A percentile compares a stretch with the other conserved stretches of the same genome.
These are phyloP conservation scores for Colletotrichum somersetense DNA, from an alignment of 2,329 filamentous ascomycete species.

Conservation along the genomic window DNA sequence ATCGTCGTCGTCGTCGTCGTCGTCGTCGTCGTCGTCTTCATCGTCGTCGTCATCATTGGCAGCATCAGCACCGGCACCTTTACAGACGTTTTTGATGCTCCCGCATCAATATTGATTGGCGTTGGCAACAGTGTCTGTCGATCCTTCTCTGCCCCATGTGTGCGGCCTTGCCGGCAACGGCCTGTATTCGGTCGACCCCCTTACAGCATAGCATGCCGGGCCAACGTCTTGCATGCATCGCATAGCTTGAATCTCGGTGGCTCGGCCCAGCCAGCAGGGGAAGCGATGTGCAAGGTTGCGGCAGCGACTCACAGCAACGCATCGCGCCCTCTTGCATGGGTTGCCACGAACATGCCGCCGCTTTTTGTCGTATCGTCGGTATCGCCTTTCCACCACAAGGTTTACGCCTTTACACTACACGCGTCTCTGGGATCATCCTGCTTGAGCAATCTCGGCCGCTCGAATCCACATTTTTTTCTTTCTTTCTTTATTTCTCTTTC, in stretches of 20 bases:
- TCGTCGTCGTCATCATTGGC: constrained; percentile 9
- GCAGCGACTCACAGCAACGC: constrained; percentile 4
- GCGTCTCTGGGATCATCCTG: constrained; percentile 27
- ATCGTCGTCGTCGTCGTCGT: neutral
- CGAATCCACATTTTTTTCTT: constrained; percentile 11
- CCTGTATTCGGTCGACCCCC: constrained; percentile 13
- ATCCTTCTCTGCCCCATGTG: neutral
- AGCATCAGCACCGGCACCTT: neutral
- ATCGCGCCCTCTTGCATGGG: neutral
- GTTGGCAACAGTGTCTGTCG: constrained; percentile 28
- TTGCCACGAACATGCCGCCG: constrained; percentile 12
- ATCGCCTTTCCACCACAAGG: constrained; percentile 8
- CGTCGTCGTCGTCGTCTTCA: neutral
- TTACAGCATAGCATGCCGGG: neutral
- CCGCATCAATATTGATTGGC: constrained; percentile 10
- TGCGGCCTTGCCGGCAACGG: neutral
- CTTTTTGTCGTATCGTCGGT: constrained; percentile 4
- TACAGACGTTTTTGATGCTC: constrained; percentile 1
- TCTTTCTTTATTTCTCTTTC: neutral
- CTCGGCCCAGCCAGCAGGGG: constrained; percentile 14
- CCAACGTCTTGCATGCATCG: constrained; percentile 27
- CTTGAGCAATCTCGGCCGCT: neutral
- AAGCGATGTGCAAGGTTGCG: neutral
- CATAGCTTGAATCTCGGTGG: constrained; percentile 30
- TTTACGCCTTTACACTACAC: constrained; percentile 6